Evolutionary conservation across 176 grass and related monocot species (phyloP).

Genomic region (Puccinellia tenuiflora): DNA sequence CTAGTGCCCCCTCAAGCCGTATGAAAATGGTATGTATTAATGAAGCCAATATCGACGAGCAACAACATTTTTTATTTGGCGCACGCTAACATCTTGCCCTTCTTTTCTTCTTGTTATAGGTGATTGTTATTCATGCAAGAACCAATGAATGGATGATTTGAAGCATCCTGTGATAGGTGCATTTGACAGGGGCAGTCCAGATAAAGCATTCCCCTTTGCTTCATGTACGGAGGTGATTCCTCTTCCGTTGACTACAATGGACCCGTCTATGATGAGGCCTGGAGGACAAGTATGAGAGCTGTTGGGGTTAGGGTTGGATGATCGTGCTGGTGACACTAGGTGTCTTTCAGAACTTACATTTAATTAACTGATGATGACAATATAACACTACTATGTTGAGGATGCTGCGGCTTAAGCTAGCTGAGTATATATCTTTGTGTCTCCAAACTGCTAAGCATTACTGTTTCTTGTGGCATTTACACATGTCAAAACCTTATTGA

Average conservation of each 20-base stretch:
- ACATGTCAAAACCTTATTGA: no score
- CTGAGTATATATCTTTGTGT: no score
- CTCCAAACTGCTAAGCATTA: no score
- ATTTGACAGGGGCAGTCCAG: neutral
- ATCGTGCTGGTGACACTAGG: neutral
- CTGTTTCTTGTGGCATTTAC: no score
- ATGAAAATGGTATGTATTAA: constrained; percentile 6
- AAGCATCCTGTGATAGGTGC: neutral
- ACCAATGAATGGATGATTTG: constrained; percentile 1
- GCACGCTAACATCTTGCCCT: neutral
- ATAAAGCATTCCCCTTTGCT: neutral
- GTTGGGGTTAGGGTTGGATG: neutral
- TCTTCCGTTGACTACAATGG: neutral
- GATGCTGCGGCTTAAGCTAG: no score
- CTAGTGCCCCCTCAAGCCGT: neutral
- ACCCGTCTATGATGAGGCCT: neutral
- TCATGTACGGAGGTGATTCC: neutral
- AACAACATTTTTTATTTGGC: neutral
- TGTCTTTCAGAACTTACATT: neutral
- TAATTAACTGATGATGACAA: neutral
- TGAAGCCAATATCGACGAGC: neutral
- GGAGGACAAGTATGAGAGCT: neutral
- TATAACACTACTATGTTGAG: no score
- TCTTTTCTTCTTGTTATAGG: neutral
- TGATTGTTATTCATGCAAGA: neutral